These are phyloP conservation scores for Pseudogymnoascus sp. DNA, from an alignment of 2,329 filamentous ascomycete species.

Conservation along the genomic window DNA sequence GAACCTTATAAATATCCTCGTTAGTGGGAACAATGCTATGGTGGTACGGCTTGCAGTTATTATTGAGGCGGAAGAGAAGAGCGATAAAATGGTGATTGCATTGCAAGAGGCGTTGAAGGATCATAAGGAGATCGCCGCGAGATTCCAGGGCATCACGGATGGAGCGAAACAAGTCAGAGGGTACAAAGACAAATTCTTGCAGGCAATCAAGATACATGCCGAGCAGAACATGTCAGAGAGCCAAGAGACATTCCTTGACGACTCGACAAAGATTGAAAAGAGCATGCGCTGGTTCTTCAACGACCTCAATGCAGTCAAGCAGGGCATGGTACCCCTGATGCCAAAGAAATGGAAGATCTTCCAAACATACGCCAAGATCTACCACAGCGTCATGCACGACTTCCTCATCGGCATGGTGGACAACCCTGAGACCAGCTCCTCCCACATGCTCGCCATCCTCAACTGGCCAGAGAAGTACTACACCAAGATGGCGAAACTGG, in stretches of 20 bases:
- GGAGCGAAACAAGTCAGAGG: slow-evolving; percentile 86
- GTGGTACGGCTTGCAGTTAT: slow-evolving; percentile 88
- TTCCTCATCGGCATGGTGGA: slow-evolving; percentile 78
- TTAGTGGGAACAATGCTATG: slow-evolving; percentile 77
- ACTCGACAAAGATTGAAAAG: slow-evolving; percentile 78
- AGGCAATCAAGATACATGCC: slow-evolving; percentile 57
- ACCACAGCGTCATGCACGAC: slow-evolving; percentile 92
- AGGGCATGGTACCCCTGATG: slow-evolving; percentile 86
- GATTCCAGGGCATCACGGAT: slow-evolving; percentile 92
- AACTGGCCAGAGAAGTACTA: slow-evolving; percentile 97
- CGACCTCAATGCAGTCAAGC: slow-evolving; percentile 87
- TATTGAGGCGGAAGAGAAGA: slow-evolving; percentile 93
- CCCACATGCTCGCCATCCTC: slow-evolving; percentile 83
- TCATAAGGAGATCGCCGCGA: slow-evolving; percentile 85
- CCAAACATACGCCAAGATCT: slow-evolving; percentile 81
- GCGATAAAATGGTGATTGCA: slow-evolving; percentile 82
- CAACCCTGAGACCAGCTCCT: slow-evolving; percentile 73
- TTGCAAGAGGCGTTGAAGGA: slow-evolving; percentile 92
- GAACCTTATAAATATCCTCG: slow-evolving; percentile 80
- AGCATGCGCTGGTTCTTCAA: slow-evolving; percentile 95
- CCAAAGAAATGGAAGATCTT: slow-evolving; percentile 96
- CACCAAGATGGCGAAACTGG: slow-evolving; percentile 86
- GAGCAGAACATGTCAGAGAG: slow-evolving; percentile 53
- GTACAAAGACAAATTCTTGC: slow-evolving; percentile 92
- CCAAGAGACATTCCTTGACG: slow-evolving; percentile 67